These are phyloP conservation scores for Hanseniaspora gamundiae DNA, from an alignment of 1,139 yeast genomes.

Conservation along the genomic window DNA sequence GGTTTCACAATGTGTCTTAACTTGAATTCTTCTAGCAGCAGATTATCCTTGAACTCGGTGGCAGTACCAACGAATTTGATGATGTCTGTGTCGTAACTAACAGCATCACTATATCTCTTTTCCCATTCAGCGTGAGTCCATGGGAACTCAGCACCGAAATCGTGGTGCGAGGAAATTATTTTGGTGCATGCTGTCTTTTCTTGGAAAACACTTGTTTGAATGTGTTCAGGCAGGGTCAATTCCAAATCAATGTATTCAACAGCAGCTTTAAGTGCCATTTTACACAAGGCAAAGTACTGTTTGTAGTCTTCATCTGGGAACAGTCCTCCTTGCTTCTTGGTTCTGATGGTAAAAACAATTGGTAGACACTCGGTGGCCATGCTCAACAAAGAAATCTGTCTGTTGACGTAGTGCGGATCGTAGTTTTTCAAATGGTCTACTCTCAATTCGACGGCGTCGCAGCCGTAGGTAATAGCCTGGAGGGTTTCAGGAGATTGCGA, in stretches of 20 bases:
- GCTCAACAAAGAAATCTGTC: slow-evolving; percentile 63
- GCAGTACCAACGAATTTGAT: slow-evolving; percentile 83
- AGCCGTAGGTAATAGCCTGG: slow-evolving; percentile 50
- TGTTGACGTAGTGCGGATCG: slow-evolving; percentile 46
- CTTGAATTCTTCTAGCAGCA: slow-evolving; percentile 59
- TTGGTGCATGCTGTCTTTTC: slow-evolving; percentile 43
- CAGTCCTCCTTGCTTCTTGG: slow-evolving; percentile 69
- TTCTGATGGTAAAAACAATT: slow-evolving; percentile 69
- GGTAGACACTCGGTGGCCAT: slow-evolving; percentile 50
- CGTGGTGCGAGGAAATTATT: slow-evolving; percentile 76
- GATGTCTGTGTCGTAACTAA: slow-evolving; percentile 54
- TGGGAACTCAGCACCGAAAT: slow-evolving; percentile 44
- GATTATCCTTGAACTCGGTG: slow-evolving; percentile 48
- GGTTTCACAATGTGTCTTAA: slow-evolving; percentile 41
- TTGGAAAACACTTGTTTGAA: slow-evolving; percentile 32
- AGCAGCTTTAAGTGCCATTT: slow-evolving; percentile 57
- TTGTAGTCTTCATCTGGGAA: slow-evolving; percentile 48
- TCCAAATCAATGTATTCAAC: slow-evolving; percentile 46
- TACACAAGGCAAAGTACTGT: slow-evolving; percentile 39
- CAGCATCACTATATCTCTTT: slow-evolving; percentile 55
- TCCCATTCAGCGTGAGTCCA: slow-evolving; percentile 73
- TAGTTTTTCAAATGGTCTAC: slow-evolving; percentile 55
- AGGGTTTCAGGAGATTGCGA: slow-evolving; percentile 34
- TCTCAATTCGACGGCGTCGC: slow-evolving; percentile 72
- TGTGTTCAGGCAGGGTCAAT: slow-evolving; percentile 29